Conservation (phyloP, 179 eudicot species). For the Beta macrorhiza region DNA sequence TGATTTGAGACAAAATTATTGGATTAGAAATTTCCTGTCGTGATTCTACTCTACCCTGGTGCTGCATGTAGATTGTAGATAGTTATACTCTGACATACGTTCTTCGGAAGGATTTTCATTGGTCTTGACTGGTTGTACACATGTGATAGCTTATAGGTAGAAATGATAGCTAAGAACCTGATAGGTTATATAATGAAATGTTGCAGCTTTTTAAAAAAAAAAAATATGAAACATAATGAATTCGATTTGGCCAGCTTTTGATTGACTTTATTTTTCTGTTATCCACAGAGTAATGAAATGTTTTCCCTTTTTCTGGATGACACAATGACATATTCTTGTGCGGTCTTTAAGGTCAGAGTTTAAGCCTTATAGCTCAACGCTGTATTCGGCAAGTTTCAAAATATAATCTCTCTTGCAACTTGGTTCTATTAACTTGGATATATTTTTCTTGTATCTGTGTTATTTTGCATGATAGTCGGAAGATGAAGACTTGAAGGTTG, state of each 20-base stretch:
- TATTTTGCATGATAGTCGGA: slow-evolving; percentile 39
- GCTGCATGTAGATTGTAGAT: too few relatives aligned
- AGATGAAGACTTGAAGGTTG: slow-evolving; percentile 68
- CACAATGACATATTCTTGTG: slow-evolving; percentile 93
- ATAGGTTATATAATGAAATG: not conserved
- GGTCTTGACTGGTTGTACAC: not conserved
- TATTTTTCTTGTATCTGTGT: not conserved
- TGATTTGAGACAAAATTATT: too few relatives aligned
- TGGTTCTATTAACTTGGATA: not conserved
- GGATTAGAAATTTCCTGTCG: too few relatives aligned
- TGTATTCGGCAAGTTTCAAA: not conserved
- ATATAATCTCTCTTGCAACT: not conserved
- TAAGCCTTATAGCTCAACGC: not conserved
- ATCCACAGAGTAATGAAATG: slow-evolving; percentile 73
- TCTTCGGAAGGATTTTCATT: not conserved
- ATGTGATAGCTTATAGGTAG: too few relatives aligned
- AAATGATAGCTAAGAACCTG: not conserved
- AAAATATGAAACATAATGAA: too few relatives aligned
- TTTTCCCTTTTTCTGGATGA: slow-evolving; percentile 89
- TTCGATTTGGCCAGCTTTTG: not conserved
- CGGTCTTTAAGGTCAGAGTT: slow-evolving; percentile 72
- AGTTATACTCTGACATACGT: too few relatives aligned
- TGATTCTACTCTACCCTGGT: too few relatives aligned
- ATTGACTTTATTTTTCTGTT: slow-evolving; percentile 1
- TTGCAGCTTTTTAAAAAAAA: not conserved